Conservation (phyloP, 805 yeast species). For the Yamadazyma philogaea region DNA sequence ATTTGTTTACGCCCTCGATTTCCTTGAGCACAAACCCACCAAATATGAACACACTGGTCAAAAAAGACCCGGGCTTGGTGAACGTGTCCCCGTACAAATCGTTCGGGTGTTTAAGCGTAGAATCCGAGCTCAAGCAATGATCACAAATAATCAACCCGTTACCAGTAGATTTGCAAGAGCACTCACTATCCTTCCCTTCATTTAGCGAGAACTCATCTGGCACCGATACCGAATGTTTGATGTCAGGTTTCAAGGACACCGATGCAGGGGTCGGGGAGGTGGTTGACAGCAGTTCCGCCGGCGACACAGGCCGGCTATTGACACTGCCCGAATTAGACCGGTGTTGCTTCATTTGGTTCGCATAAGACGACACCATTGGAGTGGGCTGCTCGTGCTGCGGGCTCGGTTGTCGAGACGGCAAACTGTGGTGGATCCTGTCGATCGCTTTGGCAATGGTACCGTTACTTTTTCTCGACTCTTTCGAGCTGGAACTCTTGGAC, state of each 20-base stretch:
- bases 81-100: slow-evolving; percentile 15
- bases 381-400: slow-evolving; percentile 11
- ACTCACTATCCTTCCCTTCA: slow-evolving; percentile 1
- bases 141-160: slow-evolving; percentile 1
- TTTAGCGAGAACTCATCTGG: background rate
- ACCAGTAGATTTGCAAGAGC: slow-evolving; percentile 1
- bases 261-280: slow-evolving; percentile 5
- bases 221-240: background rate
- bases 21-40: slow-evolving; percentile 32
- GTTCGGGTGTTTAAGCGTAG: slow-evolving; percentile 4
- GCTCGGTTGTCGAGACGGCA: slow-evolving; percentile 9
- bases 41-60: slow-evolving; percentile 32
- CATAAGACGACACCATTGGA: slow-evolving; percentile 21
- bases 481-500: slow-evolving; percentile 11
- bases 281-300: slow-evolving; percentile 15
- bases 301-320: slow-evolving; percentile 23
- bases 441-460: slow-evolving; percentile 5
- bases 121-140: slow-evolving; percentile 1
- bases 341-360: slow-evolving; percentile 30
- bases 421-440: slow-evolving; percentile 6
- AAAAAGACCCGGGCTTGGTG: slow-evolving; percentile 17
- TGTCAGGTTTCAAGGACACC: background rate
- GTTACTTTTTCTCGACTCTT: slow-evolving; percentile 10
- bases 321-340: slow-evolving; percentile 25
- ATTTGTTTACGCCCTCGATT: slow-evolving; percentile 13